Evolutionary conservation across 169 alveolate genomes (phyloP).

Genomic region (Plasmodium gonderi): DNA sequence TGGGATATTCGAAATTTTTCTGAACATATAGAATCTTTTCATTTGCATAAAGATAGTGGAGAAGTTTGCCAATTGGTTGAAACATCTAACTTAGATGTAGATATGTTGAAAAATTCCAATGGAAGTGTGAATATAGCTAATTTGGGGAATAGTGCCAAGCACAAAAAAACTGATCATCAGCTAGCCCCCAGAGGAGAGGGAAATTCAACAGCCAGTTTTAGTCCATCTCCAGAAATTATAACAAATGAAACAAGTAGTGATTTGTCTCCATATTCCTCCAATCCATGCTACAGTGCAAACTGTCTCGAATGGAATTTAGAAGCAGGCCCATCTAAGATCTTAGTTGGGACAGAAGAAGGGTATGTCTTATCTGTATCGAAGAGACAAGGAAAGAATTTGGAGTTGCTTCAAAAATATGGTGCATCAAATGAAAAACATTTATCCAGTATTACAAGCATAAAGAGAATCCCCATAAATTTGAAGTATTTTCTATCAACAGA

Average conservation of each 20-base stretch:
- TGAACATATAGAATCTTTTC: slow-evolving; percentile 38
- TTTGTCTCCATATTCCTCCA: neutral
- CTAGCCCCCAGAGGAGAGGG: too few species aligned
- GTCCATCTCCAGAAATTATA: too few species aligned
- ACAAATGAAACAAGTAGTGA: neutral
- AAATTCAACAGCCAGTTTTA: too few species aligned
- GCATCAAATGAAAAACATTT: slow-evolving; percentile 60
- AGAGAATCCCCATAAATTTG: slow-evolving; percentile 54
- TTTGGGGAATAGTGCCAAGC: neutral
- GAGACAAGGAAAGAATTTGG: slow-evolving; percentile 58
- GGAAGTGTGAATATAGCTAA: neutral
- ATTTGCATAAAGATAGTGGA: slow-evolving; percentile 22
- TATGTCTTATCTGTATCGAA: slow-evolving; percentile 61
- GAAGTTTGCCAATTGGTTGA: slow-evolving; percentile 32
- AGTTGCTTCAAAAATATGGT: slow-evolving; percentile 66
- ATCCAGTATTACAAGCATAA: slow-evolving; percentile 53
- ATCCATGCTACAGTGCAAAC: slow-evolving; percentile 47
- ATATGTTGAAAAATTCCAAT: neutral
- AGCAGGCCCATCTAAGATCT: slow-evolving; percentile 73
- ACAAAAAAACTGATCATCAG: neutral
- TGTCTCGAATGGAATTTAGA: slow-evolving; percentile 67
- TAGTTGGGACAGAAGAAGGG: slow-evolving; percentile 72
- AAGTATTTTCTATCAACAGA: slow-evolving; percentile 65
- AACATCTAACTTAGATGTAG: neutral
- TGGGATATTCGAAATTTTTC: slow-evolving; percentile 71